phyloP scores from a whole-genome alignment of 805 yeast genomes.

The Lipomyces lipofer region DNA sequence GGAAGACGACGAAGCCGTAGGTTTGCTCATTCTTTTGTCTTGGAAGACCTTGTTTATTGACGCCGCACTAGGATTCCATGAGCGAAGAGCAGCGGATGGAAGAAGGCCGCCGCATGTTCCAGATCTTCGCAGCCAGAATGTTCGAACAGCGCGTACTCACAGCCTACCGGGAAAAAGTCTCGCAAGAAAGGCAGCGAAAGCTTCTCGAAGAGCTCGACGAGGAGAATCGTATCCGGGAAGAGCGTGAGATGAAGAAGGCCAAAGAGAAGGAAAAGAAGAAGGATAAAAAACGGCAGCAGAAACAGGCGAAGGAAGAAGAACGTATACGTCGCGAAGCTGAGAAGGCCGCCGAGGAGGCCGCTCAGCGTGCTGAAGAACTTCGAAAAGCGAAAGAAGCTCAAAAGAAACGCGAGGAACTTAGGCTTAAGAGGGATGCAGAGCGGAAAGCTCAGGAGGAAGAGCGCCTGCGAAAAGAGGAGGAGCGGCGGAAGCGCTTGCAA shows the following conservation, averaged over 20 bases:
- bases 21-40: neutral
- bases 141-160: conserved; percentile 70
- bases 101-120: conserved; percentile 78
- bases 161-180: conserved; percentile 77
- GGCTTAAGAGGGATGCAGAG: conserved; percentile 35
- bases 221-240: conserved; percentile 32
- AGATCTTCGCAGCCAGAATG: conserved; percentile 74
- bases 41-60: neutral
- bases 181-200: conserved; percentile 58
- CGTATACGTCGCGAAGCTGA: conserved; percentile 41
- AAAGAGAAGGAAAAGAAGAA: conserved; percentile 46
- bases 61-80: conserved; percentile 26
- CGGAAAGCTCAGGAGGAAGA: conserved; percentile 38
- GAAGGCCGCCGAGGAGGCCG: conserved; percentile 36
- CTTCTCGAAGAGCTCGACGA: conserved; percentile 39
- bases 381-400: conserved; percentile 30
- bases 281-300: conserved; percentile 44
- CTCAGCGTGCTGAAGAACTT: conserved; percentile 26
- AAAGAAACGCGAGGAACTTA: conserved; percentile 31
- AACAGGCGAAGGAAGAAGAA: conserved; percentile 45
- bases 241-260: conserved; percentile 40
- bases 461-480: conserved; percentile 29
- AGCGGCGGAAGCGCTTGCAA: conserved; percentile 23
- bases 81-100: conserved; percentile 63
- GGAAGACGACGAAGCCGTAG: conserved; percentile 31